These are phyloP conservation scores for Cladosporium sp. DNA, from an alignment of 2,329 filamentous ascomycete species.

Conservation along the genomic window DNA sequence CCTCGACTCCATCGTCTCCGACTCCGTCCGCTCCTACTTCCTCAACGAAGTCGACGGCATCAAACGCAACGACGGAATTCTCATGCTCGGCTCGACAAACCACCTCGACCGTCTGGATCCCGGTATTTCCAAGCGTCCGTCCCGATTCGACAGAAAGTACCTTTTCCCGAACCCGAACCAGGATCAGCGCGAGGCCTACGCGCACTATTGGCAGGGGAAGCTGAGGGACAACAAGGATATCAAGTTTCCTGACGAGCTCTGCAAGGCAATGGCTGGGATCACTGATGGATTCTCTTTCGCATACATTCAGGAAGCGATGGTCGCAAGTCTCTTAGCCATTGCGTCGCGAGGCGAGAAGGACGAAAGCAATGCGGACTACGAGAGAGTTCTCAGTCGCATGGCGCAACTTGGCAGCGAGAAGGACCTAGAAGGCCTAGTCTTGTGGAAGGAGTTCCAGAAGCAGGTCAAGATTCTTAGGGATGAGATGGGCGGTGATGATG, in stretches of 20 bases:
- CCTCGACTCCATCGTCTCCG: constrained; percentile 61
- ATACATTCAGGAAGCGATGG: constrained; percentile 66
- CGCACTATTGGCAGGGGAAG: constrained; percentile 59
- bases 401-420: not conserved
- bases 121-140: constrained; percentile 58
- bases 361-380: constrained; percentile 11
- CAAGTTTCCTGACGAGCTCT: constrained; percentile 57
- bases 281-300: constrained; percentile 64
- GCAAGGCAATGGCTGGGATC: constrained; percentile 55
- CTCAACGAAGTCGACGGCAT: constrained; percentile 69
- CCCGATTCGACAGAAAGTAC: constrained; percentile 63
- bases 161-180: constrained; percentile 55
- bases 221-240: constrained; percentile 51
- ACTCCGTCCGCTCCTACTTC: constrained; percentile 61
- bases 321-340: constrained; percentile 57
- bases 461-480: constrained; percentile 58
- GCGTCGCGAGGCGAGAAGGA: constrained; percentile 32
- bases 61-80: constrained; percentile 64
- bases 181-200: constrained; percentile 55
- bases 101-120: constrained; percentile 62
- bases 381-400: too few relatives aligned
- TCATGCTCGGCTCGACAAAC: constrained; percentile 49
- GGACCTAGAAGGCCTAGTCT: constrained; percentile 45
- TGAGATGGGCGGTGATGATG: constrained; percentile 44
- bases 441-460: constrained; percentile 61